Evolutionary conservation across 2,329 filamentous ascomycete species (phyloP).

Genomic region (Hirsutella minnesotensis): DNA sequence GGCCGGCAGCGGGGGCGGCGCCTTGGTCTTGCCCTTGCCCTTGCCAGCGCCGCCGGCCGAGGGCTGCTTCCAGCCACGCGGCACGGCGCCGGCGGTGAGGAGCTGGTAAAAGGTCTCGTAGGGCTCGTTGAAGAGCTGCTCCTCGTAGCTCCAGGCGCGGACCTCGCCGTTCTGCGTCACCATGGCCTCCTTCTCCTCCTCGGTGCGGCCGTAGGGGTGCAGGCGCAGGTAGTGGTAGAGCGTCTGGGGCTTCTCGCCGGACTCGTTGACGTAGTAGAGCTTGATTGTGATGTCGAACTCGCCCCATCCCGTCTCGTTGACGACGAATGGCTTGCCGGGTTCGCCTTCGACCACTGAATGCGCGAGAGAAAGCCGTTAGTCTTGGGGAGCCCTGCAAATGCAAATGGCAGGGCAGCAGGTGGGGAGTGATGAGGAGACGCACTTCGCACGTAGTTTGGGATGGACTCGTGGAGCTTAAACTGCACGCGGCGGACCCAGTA

Average conservation of each 20-base stretch:
- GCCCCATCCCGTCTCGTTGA: slow-evolving; percentile 92
- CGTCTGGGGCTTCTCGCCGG: slow-evolving; percentile 89
- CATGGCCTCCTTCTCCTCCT: slow-evolving; percentile 56
- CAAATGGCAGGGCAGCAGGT: background rate
- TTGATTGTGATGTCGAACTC: slow-evolving; percentile 96
- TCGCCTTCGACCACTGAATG: slow-evolving; percentile 57
- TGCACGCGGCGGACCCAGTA: slow-evolving; percentile 96
- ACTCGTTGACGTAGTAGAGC: slow-evolving; percentile 81
- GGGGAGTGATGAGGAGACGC: slow-evolving; percentile 14
- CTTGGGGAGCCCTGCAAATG: background rate
- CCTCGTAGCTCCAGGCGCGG: slow-evolving; percentile 74
- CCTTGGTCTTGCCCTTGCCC: slow-evolving; percentile 31
- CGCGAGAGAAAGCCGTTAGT: background rate
- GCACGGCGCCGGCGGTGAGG: slow-evolving; percentile 60
- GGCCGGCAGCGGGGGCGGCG: slow-evolving; percentile 23
- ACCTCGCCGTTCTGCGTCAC: slow-evolving; percentile 50
- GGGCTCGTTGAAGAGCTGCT: slow-evolving; percentile 94
- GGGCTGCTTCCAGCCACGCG: slow-evolving; percentile 28
- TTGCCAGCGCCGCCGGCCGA: slow-evolving; percentile 42
- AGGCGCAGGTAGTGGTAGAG: slow-evolving; percentile 85
- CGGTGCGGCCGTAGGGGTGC: slow-evolving; percentile 78
- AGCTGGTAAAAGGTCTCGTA: slow-evolving; percentile 85
- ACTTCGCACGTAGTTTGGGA: slow-evolving; percentile 80
- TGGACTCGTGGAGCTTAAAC: slow-evolving; percentile 97
- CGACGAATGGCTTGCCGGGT: slow-evolving; percentile 58